Conservation (phyloP, 2,329 filamentous ascomycete genomes). For the Tolypocladium sp. region DNA sequence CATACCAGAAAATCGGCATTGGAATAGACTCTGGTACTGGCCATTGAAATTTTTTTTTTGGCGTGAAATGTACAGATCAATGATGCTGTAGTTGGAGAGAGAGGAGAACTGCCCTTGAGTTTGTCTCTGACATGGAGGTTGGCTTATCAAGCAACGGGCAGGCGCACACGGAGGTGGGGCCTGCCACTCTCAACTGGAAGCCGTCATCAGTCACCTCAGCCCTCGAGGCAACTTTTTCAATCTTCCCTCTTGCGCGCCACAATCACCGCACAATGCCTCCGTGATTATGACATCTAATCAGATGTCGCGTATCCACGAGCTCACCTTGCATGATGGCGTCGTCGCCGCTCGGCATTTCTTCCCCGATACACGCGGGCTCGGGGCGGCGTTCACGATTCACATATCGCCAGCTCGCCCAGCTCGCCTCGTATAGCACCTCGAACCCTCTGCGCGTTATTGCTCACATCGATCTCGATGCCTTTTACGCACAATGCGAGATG, state of each 20-base stretch:
- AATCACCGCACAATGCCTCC: neutral
- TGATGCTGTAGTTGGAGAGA: neutral
- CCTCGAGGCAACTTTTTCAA: neutral
- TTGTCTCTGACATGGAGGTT: neutral
- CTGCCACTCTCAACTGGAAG: neutral
- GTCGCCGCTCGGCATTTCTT: conserved; percentile 12
- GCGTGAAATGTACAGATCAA: neutral
- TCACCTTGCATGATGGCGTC: neutral
- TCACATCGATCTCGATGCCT: conserved; percentile 92
- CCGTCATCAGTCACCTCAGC: neutral
- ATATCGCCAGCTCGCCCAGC: conserved; percentile 69
- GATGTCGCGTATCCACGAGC: neutral
- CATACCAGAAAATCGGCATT: neutral
- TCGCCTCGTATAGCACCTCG: conserved; percentile 60
- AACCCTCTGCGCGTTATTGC: conserved; percentile 80
- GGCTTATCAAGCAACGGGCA: neutral
- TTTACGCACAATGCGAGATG: conserved; percentile 96
- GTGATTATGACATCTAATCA: neutral
- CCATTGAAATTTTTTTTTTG: neutral
- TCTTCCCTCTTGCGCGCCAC: neutral
- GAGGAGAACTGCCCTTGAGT: neutral
- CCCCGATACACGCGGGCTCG: conserved; percentile 13
- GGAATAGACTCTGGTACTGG: neutral
- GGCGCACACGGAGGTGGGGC: neutral
- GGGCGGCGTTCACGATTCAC: conserved; percentile 63